Percentiles rank a stretch among this genome's conserved stretches.
These are phyloP conservation scores for Lepraria neglecta DNA, from an alignment of 495 filamentous ascomycete species.

Conservation along the genomic window DNA sequence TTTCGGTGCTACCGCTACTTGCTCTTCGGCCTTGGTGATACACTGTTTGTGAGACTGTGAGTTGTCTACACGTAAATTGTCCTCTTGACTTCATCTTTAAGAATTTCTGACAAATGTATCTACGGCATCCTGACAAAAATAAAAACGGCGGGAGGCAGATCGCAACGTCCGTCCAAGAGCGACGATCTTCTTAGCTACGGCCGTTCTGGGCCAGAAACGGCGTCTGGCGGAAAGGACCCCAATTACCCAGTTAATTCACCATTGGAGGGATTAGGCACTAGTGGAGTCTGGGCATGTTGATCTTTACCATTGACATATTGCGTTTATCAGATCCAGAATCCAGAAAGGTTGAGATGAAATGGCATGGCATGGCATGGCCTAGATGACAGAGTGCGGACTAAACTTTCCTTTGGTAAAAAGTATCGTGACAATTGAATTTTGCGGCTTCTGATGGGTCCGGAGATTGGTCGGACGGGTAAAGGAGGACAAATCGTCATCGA, in stretches of 20 bases:
- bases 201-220: neutral
- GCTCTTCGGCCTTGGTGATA: too few species aligned
- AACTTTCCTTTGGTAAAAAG: too few species aligned
- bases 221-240: neutral
- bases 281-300: neutral
- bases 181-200: constrained; percentile 1
- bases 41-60: too few species aligned
- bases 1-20: too few species aligned
- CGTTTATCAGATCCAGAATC: too few species aligned
- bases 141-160: constrained; percentile 6
- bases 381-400: too few species aligned
- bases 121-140: constrained; percentile 5
- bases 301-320: too few species aligned
- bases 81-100: neutral
- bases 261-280: neutral
- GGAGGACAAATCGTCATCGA: constrained; percentile 15
- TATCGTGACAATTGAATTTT: too few species aligned
- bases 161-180: neutral
- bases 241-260: neutral
- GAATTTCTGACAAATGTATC: neutral
- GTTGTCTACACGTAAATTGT: too few species aligned
- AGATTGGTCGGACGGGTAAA: neutral
- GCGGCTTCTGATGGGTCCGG: neutral
- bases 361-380: too few species aligned
- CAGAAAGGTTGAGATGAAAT: too few species aligned